Evolutionary conservation across 2,329 filamentous ascomycete species (phyloP), one percentile per base, ranked within the genome.

Genomic region (Trichoderma aggressivum): DNA sequence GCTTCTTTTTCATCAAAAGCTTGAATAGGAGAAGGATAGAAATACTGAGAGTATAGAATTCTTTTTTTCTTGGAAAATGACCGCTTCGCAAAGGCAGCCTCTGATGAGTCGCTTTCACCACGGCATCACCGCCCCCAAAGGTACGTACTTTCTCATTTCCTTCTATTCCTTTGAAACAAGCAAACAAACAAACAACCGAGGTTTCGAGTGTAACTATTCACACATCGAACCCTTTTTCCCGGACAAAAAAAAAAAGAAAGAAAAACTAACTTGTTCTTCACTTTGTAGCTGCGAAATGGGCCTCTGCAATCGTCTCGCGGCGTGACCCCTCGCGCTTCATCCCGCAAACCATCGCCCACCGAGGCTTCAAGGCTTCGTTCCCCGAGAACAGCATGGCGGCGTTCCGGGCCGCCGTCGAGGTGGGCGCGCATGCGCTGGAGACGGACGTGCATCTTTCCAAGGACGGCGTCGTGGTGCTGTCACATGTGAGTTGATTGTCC

Each of bases 361-460:
- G 93, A 71, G 93, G 93, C 58, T 94, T 91, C 85, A 95, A 93
- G 79, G 89, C 90, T 1, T 86, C 86, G 65, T 92, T 87, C 75
- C 94, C 95, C 0, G 95, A 98, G 81, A 98, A 98, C 81, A 92
- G 92, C 2, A 89, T 98, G 86, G 87, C 85, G 18, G 92, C 92
- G 8, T 97, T 97, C 82, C 84, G 84, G 71, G 91, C 87, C 32
- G 94, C 94, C 1, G 86, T 95, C 3, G 84, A 89, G 36, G 90
- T 89, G 21, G 93, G 93, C 24, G 89, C 92, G 0, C 89, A 97
- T 76, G 95, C 92, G 0, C 84, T 98, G 32, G 95, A 98, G 83
- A 97, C 94, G 21, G 95, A 98, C 77, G 81, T 98, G 10, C 94
- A 97, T 79, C 82, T 98, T 39, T 91, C 93, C 16, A 89, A 87